Base-by-base conservation (phyloP, 1,139 yeast genomes). In the Blastobotrys petasosporus region DNA sequence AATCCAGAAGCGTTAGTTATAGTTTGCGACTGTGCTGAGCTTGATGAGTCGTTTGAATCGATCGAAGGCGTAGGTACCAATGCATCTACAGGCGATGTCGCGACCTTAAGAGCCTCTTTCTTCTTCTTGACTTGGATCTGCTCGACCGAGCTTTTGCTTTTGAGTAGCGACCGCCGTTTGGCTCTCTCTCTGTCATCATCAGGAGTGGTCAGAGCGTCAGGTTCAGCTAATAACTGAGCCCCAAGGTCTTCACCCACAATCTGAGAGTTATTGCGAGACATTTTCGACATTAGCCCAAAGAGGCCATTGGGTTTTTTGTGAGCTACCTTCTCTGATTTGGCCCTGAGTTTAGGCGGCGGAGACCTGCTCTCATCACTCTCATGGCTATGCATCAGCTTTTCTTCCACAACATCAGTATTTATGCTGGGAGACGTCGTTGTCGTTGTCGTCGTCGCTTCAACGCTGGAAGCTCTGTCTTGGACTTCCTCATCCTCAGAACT, bases 111-210 rank as follows among this genome's bases (percentile, higher is more conserved):
- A 20, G 25, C 25, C 25, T 35, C 16, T 11, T n/a, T 20, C 38
- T 25, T 40, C 42, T 44, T 39, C 13, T 32, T 35, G 13, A 41
- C 9, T 32, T 43, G 41, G 33, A 54, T 49, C 32, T 55, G 56
- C 41, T 61, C 65, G 17, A 60, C 57, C 1, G 65, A 61, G 7
- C 62, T 57, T 45, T 59, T 60, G 17, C 64, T 53, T 25, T 54
- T 53, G 16, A 61, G 39, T n/a, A 59, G 47, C 13, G 65, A 60
- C 16, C 63, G 50, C n/a, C 44, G 32, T 37, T 32, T 47, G 17
- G 36, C 40, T 43, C 29, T 29, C 28, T 32, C 44, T 11, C 37
- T 36, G 32, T 41, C 45, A 2, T 40, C 45, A n/a, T 42, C 41
- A n/a, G 12, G 25, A 12, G 15, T 20, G 25, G 37, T 38, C 20